Evolutionary conservation across 1,284 basidiomycete species (phyloP).

Genomic region (Ceratobasidium sp.): DNA sequence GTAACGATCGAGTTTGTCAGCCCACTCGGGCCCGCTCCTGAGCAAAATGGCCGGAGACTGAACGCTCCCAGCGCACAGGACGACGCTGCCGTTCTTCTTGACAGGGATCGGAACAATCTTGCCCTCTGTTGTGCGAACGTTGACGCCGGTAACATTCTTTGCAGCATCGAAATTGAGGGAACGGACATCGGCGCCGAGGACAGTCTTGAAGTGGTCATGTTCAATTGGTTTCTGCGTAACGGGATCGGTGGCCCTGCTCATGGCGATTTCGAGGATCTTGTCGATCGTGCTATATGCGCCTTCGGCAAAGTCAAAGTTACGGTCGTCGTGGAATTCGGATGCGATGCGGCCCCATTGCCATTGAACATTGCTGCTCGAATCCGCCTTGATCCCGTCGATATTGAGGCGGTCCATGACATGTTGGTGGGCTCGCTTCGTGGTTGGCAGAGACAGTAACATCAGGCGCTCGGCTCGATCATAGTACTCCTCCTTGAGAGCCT

Average conservation of each 20-base stretch:
- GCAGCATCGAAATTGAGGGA: background rate
- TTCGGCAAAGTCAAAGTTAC: slow-evolving; percentile 42
- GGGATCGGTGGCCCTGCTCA: slow-evolving; percentile 35
- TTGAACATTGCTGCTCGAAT: slow-evolving; percentile 26
- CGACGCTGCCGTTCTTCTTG: slow-evolving; percentile 37
- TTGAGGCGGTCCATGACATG: slow-evolving; percentile 43
- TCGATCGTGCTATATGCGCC: slow-evolving; percentile 44
- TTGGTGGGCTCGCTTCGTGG: slow-evolving; percentile 38
- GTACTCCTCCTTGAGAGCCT: slow-evolving; percentile 9
- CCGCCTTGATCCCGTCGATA: background rate
- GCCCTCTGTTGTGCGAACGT: slow-evolving; percentile 27
- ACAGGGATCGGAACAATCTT: slow-evolving; percentile 30
- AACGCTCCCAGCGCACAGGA: slow-evolving; percentile 42
- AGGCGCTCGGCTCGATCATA: slow-evolving; percentile 38
- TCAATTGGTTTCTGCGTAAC: slow-evolving; percentile 13
- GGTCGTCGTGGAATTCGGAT: slow-evolving; percentile 41
- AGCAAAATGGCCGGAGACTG: slow-evolving; percentile 42
- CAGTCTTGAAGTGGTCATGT: slow-evolving; percentile 40
- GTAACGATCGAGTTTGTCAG: background rate
- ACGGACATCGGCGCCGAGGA: slow-evolving; percentile 41
- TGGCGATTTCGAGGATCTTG: slow-evolving; percentile 43
- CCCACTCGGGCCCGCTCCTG: slow-evolving; percentile 28
- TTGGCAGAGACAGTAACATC: slow-evolving; percentile 38
- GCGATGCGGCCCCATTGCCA: slow-evolving; percentile 44
- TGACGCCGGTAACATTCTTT: slow-evolving; percentile 6